Evolutionary conservation across 441 rosid genomes (phyloP).

Genomic region (Omphalea diandra): DNA sequence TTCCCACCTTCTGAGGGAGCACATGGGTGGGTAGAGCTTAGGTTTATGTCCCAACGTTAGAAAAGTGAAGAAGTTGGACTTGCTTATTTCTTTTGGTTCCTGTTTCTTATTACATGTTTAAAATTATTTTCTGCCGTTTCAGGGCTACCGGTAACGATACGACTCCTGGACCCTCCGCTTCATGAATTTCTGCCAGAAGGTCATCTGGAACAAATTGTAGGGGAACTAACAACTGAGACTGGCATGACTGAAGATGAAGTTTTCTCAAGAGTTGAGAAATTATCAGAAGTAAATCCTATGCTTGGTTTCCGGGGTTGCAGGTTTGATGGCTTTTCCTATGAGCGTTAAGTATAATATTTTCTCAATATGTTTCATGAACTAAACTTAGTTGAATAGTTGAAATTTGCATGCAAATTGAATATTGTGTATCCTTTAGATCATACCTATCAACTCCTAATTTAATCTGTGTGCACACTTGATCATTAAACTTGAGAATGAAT

Average conservation of each 20-base stretch:
- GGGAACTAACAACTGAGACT: constrained; percentile 66
- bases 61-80: not conserved
- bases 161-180: constrained; percentile 91
- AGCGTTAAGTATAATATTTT: not conserved
- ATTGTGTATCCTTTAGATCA: not conserved
- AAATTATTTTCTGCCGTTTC: constrained; percentile 20
- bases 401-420: not conserved
- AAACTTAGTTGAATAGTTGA: not conserved
- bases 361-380: not conserved
- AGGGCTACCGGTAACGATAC: constrained; percentile 94
- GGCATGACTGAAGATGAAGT: constrained; percentile 77
- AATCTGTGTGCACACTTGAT: not conserved
- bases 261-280: constrained; percentile 76
- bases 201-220: constrained; percentile 72
- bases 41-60: not conserved
- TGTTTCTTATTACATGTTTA: not conserved
- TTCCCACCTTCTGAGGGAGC: not conserved
- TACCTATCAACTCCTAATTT: not conserved
- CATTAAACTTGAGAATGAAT: not conserved
- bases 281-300: constrained; percentile 98
- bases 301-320: constrained; percentile 99
- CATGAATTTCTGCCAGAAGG: constrained; percentile 99
- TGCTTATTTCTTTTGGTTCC: not conserved
- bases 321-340: constrained; percentile 30
- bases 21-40: not conserved